Conservation (phyloP, 1,139 yeast species). For the Pichiaceae sp. region DNA sequence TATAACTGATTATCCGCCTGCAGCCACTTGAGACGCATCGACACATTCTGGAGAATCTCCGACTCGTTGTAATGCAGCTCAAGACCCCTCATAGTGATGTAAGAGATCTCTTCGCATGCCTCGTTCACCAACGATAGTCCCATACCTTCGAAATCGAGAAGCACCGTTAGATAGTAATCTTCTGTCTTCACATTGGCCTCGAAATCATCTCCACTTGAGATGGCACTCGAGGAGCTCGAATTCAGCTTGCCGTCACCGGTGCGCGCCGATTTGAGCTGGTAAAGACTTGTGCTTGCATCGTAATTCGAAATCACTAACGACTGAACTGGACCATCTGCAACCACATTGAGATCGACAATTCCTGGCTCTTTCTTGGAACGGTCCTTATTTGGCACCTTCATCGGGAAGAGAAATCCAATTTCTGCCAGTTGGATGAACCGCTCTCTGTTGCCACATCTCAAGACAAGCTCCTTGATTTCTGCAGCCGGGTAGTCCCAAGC, state of each 20-base stretch:
- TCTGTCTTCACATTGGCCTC: conserved; percentile 64
- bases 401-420: conserved; percentile 84
- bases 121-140: conserved; percentile 81
- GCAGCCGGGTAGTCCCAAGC: conserved; percentile 98
- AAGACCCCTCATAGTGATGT: conserved; percentile 70
- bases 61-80: conserved; percentile 80
- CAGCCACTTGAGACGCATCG: conserved; percentile 84
- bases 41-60: conserved; percentile 71
- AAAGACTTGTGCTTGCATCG: conserved; percentile 69
- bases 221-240: conserved; percentile 18
- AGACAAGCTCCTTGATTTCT: conserved; percentile 65
- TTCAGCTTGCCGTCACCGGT: conserved; percentile 4
- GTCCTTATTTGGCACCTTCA: conserved; percentile 56
- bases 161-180: conserved; percentile 52
- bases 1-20: conserved; percentile 89
- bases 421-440: conserved; percentile 82
- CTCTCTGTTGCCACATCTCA: conserved; percentile 66
- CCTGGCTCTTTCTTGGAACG: conserved; percentile 38
- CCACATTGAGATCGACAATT: conserved; percentile 82
- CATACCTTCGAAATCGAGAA: conserved; percentile 72
- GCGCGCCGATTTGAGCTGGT: conserved; percentile 35
- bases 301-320: conserved; percentile 77
- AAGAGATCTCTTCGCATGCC: conserved; percentile 64
- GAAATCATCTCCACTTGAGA: conserved; percentile 38
- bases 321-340: conserved; percentile 95